Percentiles rank a stretch among this genome's conserved stretches.
Conservation (phyloP, 1,284 basidiomycete genomes). For the Kwoniella shivajii region DNA sequence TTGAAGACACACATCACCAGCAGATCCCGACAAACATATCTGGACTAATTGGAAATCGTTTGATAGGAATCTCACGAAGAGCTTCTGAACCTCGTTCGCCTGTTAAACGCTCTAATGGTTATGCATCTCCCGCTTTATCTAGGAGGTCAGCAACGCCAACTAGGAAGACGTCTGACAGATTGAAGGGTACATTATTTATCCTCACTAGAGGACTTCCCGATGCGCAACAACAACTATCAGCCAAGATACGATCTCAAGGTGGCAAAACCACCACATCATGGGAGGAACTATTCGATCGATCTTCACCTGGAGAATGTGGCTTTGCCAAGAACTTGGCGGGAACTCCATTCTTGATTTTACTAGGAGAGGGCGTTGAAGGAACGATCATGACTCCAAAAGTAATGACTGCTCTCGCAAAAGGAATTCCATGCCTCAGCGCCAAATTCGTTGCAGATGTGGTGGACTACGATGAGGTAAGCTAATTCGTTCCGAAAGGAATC, state of each 20-base stretch:
- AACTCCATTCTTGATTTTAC: slow-evolving; percentile 65
- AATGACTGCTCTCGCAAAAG: slow-evolving; percentile 76
- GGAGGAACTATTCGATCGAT: slow-evolving; percentile 65
- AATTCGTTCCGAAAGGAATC: neutral
- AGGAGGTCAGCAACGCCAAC: neutral
- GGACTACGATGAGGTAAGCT: neutral
- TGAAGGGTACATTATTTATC: slow-evolving; percentile 14
- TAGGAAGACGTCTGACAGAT: neutral
- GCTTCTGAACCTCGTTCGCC: slow-evolving; percentile 7
- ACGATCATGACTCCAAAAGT: slow-evolving; percentile 71
- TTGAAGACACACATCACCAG: neutral
- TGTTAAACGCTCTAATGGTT: neutral
- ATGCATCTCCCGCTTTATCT: neutral
- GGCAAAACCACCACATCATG: slow-evolving; percentile 68
- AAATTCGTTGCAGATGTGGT: slow-evolving; percentile 62
- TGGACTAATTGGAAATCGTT: neutral
- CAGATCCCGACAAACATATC: neutral
- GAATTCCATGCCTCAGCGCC: slow-evolving; percentile 76
- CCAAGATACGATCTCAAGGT: slow-evolving; percentile 51
- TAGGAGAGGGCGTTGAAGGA: slow-evolving; percentile 61
- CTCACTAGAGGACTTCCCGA: slow-evolving; percentile 7
- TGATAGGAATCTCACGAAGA: neutral
- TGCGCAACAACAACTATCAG: neutral
- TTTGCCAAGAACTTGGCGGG: slow-evolving; percentile 22
- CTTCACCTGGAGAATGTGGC: slow-evolving; percentile 48